Conservation (phyloP, 108 stramenopile genomes). For the Mediolabrus comicus region DNA sequence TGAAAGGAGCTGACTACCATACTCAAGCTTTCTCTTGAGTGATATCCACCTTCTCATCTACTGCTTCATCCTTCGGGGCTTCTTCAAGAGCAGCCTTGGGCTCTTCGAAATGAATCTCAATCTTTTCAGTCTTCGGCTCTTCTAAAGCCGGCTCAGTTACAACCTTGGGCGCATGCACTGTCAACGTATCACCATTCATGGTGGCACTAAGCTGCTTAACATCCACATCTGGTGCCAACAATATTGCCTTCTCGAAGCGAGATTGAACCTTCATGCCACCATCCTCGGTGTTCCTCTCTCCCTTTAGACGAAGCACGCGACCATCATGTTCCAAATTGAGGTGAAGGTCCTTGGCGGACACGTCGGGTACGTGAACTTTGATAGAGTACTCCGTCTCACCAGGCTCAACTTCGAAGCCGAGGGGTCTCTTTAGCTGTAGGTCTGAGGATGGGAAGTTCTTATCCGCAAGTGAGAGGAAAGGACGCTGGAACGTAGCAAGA, state of each 20-base stretch:
- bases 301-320: conserved; percentile 37
- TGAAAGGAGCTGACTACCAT: too few relatives aligned
- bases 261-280: conserved; percentile 30
- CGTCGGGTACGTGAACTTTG: conserved; percentile 29
- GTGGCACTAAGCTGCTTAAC: conserved; percentile 19
- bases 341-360: conserved; percentile 33
- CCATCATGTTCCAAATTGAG: conserved; percentile 39
- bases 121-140: conserved; percentile 9
- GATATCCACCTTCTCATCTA: neutral
- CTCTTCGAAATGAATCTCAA: conserved; percentile 19
- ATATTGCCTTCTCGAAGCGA: conserved; percentile 37
- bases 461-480: conserved; percentile 13
- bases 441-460: neutral
- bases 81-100: neutral
- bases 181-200: conserved; percentile 18
- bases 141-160: conserved; percentile 9
- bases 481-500: conserved; percentile 11
- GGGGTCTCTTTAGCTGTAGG: conserved; percentile 6
- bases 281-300: conserved; percentile 22
- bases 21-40: neutral
- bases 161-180: conserved; percentile 33
- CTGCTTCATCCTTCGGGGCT: neutral
- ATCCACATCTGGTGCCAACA: conserved; percentile 29
- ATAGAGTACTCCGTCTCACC: conserved; percentile 33
- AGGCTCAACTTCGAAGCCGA: conserved; percentile 30